Evolutionary conservation across 306 rosid species (phyloP), one percentile per base, ranked within the genome.

Genomic region (Casuarina glauca): DNA sequence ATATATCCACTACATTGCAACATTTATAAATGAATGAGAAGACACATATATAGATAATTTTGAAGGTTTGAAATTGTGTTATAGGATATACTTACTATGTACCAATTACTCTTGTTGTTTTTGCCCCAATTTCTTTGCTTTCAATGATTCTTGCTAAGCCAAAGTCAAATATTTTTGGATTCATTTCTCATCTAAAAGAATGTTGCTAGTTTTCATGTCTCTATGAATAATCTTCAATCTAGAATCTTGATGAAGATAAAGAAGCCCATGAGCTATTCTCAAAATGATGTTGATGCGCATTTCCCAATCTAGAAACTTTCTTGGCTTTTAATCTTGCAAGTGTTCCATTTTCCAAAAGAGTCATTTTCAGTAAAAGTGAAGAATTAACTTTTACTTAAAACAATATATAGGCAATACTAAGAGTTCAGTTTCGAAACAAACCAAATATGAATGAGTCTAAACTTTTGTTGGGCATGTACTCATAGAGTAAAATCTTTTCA

Each of bases 381-480:
- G 10, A 26, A 58, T 17, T 7, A 20, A 9, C 8, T 26, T 32
- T 45, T 26, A n/a, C 38, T n/a, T 41, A 16, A 61, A 76, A 36
- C 11, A 76, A 36, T 16, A 48, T 16, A 70, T 10, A 64, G 35
- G 3, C 6, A 5, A 19, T 15, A 35, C 0, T 52, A 72, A 13
- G 16, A n/a, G 16, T 8, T 19, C 1, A 0, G 44, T 36, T 44
- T 43, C 1, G 53, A 76, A 1, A 64, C 88, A 52, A 20, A 82
- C 93, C 88, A 57, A 91, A 91, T 73, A 91, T 48, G 36, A 82
- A 76, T 7, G 69, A 68, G 81, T 90, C 91, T 48, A 87, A 35
- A 50, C 91, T 86, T 83, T 78, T 83, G 69, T 90, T 86, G 5
- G 86, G 78, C 91, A 84, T 78, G 74, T 76, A 84, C 42, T 88